Evolutionary conservation across 2,329 filamentous ascomycete genomes (phyloP).

Genomic region (Apiospora marii): DNA sequence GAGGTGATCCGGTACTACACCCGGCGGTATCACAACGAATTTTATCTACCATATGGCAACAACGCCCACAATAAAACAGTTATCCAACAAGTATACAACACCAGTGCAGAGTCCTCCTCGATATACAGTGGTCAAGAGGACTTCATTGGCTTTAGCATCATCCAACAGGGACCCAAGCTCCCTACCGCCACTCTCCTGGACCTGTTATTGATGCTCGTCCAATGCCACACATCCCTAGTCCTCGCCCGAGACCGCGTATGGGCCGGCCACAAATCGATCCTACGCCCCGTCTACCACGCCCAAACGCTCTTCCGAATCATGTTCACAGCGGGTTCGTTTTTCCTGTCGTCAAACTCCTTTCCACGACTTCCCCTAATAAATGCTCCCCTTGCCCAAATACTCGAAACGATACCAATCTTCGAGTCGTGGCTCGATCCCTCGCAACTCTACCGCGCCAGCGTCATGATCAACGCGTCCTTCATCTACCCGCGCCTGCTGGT

Average conservation of each 20-base stretch:
- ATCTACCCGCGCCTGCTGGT: conserved; percentile 28
- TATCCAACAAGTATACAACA: background rate
- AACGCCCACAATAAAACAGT: background rate
- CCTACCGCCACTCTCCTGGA: conserved; percentile 21
- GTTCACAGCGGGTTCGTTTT: background rate
- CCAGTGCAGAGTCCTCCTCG: background rate
- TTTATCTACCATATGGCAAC: background rate
- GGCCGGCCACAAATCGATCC: conserved; percentile 26
- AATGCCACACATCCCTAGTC: conserved; percentile 20
- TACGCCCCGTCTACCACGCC: conserved; percentile 27
- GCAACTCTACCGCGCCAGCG: conserved; percentile 22
- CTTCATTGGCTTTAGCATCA: too few species aligned
- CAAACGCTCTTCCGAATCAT: conserved; percentile 17
- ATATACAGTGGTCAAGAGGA: background rate
- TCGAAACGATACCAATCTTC: background rate
- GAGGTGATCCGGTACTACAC: conserved; percentile 27
- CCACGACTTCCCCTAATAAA: background rate
- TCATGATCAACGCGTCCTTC: conserved; percentile 27
- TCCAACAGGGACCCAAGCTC: background rate
- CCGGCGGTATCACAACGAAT: conserved; percentile 9
- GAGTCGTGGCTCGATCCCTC: background rate
- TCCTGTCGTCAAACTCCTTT: background rate
- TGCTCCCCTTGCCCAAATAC: too few species aligned
- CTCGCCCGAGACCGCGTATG: conserved; percentile 27
- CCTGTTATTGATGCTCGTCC: conserved; percentile 17